phyloP scores from a whole-genome alignment of 345 rosid species.

The Geranium rotundifolium region DNA sequence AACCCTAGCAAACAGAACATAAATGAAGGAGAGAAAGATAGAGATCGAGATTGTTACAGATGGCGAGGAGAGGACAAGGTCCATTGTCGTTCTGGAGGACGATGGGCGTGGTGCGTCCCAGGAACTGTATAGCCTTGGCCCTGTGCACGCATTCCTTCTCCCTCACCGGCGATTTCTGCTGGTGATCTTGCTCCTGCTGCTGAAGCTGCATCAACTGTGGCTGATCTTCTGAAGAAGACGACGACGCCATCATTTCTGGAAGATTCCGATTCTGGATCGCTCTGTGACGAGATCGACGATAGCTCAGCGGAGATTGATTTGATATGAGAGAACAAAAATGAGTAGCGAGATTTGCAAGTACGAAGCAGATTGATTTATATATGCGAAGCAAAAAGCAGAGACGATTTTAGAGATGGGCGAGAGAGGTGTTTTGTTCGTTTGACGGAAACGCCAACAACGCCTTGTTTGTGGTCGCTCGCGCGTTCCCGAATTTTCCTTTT shows the following conservation, averaged over 20 bases:
- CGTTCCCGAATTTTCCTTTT: neutral
- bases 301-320: too few relatives aligned
- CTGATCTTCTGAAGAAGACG: neutral
- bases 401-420: too few relatives aligned
- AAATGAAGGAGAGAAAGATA: constrained; percentile 15
- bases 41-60: constrained; percentile 37
- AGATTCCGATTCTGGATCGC: neutral
- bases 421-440: too few relatives aligned
- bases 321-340: neutral
- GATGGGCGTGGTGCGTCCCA: constrained; percentile 78
- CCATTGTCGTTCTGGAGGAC: constrained; percentile 97
- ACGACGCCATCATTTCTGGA: neutral
- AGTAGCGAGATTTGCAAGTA: neutral
- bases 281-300: too few relatives aligned
- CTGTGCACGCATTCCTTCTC: constrained; percentile 49
- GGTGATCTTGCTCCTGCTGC: constrained; percentile 19
- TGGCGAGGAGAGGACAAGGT: constrained; percentile 95
- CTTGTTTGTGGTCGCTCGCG: neutral
- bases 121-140: constrained; percentile 72
- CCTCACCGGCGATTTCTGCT: constrained; percentile 7
- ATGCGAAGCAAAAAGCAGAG: too few relatives aligned
- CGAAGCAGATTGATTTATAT: too few relatives aligned
- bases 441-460: neutral
- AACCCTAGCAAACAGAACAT: neutral
- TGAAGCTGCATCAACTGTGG: constrained; percentile 17